Percentiles rank a stretch among this genome's conserved stretches.
phyloP scores from a whole-genome alignment of 2,329 filamentous ascomycete genomes.

The Pseudonectria foliicola region DNA sequence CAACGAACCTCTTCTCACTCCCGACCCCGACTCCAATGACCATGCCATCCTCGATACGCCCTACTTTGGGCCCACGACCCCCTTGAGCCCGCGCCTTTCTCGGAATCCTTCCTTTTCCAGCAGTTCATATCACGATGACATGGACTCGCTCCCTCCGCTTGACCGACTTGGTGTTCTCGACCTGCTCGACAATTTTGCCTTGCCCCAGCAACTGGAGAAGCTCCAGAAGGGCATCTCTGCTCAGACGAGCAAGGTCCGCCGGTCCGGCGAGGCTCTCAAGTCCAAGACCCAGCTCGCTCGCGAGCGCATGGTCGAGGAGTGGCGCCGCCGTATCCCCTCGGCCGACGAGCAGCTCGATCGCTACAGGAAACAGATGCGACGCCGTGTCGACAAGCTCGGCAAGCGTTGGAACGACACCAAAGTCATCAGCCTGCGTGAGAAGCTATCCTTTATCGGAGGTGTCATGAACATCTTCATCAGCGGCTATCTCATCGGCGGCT shows the following conservation, averaged over 20 bases:
- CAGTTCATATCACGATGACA: slow-evolving; percentile 81
- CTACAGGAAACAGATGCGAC: slow-evolving; percentile 80
- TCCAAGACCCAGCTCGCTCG: slow-evolving; percentile 70
- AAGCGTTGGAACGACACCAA: slow-evolving; percentile 84
- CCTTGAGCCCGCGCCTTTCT: slow-evolving; percentile 55
- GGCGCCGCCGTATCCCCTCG: slow-evolving; percentile 76
- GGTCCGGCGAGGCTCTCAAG: slow-evolving; percentile 74
- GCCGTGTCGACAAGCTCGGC: slow-evolving; percentile 80
- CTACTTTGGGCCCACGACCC: slow-evolving; percentile 38
- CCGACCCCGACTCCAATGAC: slow-evolving; percentile 35
- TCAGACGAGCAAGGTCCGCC: slow-evolving; percentile 78
- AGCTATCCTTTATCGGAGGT: slow-evolving; percentile 91
- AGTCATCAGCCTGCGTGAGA: slow-evolving; percentile 82
- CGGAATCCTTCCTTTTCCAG: slow-evolving; percentile 78
- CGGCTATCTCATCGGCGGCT: slow-evolving; percentile 84
- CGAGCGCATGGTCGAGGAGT: slow-evolving; percentile 86
- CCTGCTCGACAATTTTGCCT: slow-evolving; percentile 84
- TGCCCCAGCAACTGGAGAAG: slow-evolving; percentile 86
- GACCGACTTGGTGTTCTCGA: slow-evolving; percentile 90
- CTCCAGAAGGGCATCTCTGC: slow-evolving; percentile 74
- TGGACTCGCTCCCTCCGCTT: slow-evolving; percentile 77
- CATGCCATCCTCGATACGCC: slow-evolving; percentile 41
- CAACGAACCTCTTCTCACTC: slow-evolving; percentile 34
- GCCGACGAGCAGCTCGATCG: slow-evolving; percentile 89
- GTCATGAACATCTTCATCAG: slow-evolving; percentile 97